These are phyloP conservation scores for Mytilinidion resinicola DNA, from an alignment of 495 filamentous ascomycete genomes.

Conservation along the genomic window DNA sequence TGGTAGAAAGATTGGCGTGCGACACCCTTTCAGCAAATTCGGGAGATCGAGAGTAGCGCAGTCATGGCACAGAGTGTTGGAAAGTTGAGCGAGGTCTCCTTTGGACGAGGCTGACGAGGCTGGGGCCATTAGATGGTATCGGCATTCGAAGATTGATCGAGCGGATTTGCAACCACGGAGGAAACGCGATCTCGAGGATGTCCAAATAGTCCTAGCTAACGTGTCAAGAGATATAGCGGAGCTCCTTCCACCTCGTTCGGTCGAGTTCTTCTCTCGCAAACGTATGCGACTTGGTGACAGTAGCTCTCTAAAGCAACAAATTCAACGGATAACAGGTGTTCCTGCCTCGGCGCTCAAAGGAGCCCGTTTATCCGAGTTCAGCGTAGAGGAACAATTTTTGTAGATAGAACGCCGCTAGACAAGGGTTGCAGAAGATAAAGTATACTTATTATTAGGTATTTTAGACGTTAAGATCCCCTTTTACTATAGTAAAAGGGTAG, in stretches of 20 bases:
- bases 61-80: too few relatives aligned
- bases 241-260: constrained; percentile 12
- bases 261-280: constrained; percentile 16
- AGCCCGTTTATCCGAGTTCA: constrained; percentile 3
- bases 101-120: too few relatives aligned
- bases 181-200: too few relatives aligned
- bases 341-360: neutral
- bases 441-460: constrained; percentile 21
- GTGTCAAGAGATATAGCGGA: too few relatives aligned
- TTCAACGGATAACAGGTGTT: constrained; percentile 11
- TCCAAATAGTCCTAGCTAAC: too few relatives aligned
- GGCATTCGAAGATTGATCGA: too few relatives aligned
- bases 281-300: constrained; percentile 4
- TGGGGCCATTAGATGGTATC: too few relatives aligned
- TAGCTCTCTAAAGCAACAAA: neutral
- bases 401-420: constrained; percentile 9
- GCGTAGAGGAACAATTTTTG: constrained; percentile 5
- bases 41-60: too few relatives aligned
- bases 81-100: too few relatives aligned
- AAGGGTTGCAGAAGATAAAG: constrained; percentile 11
- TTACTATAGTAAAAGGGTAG: constrained; percentile 13
- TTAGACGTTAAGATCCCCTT: constrained; percentile 9
- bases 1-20: too few relatives aligned
- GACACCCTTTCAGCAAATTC: too few relatives aligned
- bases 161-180: too few relatives aligned